Percentiles rank a stretch among this genome's conserved stretches.
phyloP scores from a whole-genome alignment of 371 early-diverging fungal species.

The Mortierella sp. region DNA sequence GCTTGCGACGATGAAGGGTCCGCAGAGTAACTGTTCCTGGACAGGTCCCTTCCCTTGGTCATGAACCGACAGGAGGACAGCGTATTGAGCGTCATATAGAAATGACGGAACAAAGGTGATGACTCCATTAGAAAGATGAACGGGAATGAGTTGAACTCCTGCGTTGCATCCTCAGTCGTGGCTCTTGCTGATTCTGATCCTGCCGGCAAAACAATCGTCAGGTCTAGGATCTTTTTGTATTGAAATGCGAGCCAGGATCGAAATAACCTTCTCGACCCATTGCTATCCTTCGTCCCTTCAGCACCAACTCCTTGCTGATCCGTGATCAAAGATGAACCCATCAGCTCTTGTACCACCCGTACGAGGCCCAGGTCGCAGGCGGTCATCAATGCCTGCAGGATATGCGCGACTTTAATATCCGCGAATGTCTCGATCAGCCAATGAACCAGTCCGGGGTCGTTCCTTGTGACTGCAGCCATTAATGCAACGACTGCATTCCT shows the following conservation, averaged over 20 bases:
- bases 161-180: neutral
- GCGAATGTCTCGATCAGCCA: constrained; percentile 48
- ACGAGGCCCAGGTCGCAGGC: constrained; percentile 42
- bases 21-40: neutral
- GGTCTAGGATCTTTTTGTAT: constrained; percentile 11
- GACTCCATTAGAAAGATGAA: constrained; percentile 47
- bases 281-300: neutral
- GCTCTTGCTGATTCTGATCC: neutral
- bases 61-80: constrained; percentile 44
- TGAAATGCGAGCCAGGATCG: constrained; percentile 35
- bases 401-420: constrained; percentile 43
- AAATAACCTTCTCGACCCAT: constrained; percentile 10
- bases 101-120: constrained; percentile 44
- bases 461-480: constrained; percentile 42
- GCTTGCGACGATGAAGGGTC: neutral
- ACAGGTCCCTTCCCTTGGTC: neutral
- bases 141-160: constrained; percentile 24
- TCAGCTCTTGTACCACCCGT: constrained; percentile 19
- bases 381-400: constrained; percentile 49
- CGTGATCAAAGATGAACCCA: constrained; percentile 8
- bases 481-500: constrained; percentile 45
- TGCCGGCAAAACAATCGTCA: neutral
- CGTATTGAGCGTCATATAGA: constrained; percentile 42
- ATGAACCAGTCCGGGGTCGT: constrained; percentile 36
- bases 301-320: neutral